phyloP scores from a whole-genome alignment of 345 rosid genomes.

The Erysimum cheiranthoides region DNA sequence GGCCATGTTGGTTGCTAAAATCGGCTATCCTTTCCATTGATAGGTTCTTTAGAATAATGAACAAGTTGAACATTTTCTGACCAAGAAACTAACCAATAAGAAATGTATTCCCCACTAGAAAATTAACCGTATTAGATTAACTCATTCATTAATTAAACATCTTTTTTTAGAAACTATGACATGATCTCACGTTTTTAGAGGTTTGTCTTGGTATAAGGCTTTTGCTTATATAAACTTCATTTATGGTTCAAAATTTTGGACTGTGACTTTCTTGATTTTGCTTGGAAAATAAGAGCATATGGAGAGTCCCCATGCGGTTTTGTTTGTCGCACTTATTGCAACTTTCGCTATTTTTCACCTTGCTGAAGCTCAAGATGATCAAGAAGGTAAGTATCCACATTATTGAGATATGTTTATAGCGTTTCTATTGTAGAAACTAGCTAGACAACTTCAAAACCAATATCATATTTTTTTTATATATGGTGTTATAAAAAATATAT shows the following conservation, averaged over 20 bases:
- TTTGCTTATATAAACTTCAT: conserved; percentile 18
- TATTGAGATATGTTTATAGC: background rate
- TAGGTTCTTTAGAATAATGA: background rate
- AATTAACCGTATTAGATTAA: too few species aligned
- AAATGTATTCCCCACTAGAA: too few species aligned
- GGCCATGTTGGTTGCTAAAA: conserved; percentile 13
- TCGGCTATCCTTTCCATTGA: background rate
- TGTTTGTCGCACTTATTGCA: conserved; percentile 12
- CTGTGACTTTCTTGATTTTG: background rate
- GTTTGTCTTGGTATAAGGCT: conserved; percentile 17
- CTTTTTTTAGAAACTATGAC: background rate
- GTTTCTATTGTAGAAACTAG: background rate
- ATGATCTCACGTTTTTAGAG: conserved; percentile 24
- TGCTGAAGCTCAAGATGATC: conserved; percentile 46
- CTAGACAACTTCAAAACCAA: too few species aligned
- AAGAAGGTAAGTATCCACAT: conserved; percentile 44
- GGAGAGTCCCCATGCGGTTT: conserved; percentile 3
- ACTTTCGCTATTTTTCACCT: conserved; percentile 8
- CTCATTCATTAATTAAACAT: too few species aligned
- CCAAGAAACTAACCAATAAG: too few species aligned
- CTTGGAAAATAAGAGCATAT: conserved; percentile 11
- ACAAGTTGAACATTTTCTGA: too few species aligned
- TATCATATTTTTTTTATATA: too few species aligned
- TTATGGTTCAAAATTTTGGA: conserved; percentile 5
- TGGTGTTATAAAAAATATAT: too few species aligned